Evolutionary conservation across 805 yeast genomes (phyloP), one percentile per base, ranked within the genome.

Genomic region (Lachancea kluyveri): DNA sequence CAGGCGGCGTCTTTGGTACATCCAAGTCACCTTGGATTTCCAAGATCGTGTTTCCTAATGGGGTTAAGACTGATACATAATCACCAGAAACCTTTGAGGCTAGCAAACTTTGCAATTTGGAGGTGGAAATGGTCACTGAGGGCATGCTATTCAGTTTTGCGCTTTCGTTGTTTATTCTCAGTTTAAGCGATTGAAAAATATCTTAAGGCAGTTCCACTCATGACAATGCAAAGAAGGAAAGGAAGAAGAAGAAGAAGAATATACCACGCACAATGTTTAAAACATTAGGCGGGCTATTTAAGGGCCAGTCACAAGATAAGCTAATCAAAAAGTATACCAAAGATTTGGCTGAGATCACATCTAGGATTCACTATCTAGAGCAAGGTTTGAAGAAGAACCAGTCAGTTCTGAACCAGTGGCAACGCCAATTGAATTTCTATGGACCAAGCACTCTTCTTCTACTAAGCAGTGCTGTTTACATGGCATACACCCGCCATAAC

Each of bases 21-120:
- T 74, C 72, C 23, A 81, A 52, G 21, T 77, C 84, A 7, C 92
- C 92, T 48, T 81, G 92, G 12, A 81, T 79, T 50, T 81, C 92
- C 12, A 81, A 39, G 11, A 81, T 45, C 3, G 72, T 65, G 25
- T 75, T 65, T 1, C 90, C 92, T 25, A 60, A 55, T 1, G 77
- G 68, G 0, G 88, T 54, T 7, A 32, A 30, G 5, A 52, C 40
- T 5, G 45, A 28, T 19, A 43, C 30, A 26, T 45, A 46, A 6
- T 28, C 35, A 12, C 32, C 42, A 8, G 31, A 36, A 10, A 36
- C 37, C 9, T 46, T 37, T n/a, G n/a, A n/a, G 12, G 35, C 38
- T 6, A 47, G 31, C n/a, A 51, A 31, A 13, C 42, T 26, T n/a
- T 43, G 34, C 17, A 51, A 27, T 24, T 51, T 51, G 6, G 39